Percentiles rank a stretch among this genome's conserved stretches.
phyloP scores from a whole-genome alignment of 176 grass and related monocot species.

The Cocos nucifera region DNA sequence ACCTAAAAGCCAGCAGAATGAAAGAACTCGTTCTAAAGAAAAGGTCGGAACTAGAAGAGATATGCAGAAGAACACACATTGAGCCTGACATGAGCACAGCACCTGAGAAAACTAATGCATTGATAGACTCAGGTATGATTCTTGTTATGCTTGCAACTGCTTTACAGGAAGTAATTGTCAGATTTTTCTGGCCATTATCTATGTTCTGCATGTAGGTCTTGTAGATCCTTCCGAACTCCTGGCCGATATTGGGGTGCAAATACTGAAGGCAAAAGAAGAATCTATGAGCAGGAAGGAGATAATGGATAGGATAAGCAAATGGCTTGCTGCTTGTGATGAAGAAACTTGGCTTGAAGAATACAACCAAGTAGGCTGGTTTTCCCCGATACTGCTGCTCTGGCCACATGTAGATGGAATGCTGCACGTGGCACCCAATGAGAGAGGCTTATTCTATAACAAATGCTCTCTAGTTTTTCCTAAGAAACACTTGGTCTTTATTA shows the following conservation, averaged over 20 bases:
- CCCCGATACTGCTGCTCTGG: not conserved
- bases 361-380: slow-evolving; percentile 49
- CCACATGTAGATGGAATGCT: not conserved
- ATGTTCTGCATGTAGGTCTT: slow-evolving; percentile 39
- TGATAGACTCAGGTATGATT: slow-evolving; percentile 74
- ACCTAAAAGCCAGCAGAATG: slow-evolving; percentile 72
- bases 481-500: too few relatives aligned
- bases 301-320: slow-evolving; percentile 89
- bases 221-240: slow-evolving; percentile 76
- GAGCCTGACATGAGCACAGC: slow-evolving; percentile 78
- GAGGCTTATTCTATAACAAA: too few relatives aligned
- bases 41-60: slow-evolving; percentile 82
- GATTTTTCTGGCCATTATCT: not conserved
- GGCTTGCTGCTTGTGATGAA: slow-evolving; percentile 84
- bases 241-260: slow-evolving; percentile 70
- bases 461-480: too few relatives aligned
- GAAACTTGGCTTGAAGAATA: slow-evolving; percentile 97
- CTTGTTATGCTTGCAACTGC: slow-evolving; percentile 5
- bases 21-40: slow-evolving; percentile 75
- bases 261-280: slow-evolving; percentile 82
- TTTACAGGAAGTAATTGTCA: too few relatives aligned
- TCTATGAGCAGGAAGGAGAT: slow-evolving; percentile 83
- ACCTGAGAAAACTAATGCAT: slow-evolving; percentile 65
- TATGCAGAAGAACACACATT: slow-evolving; percentile 66
- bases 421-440: too few relatives aligned